phyloP scores from a whole-genome alignment of 306 rosid species.

The Alnus rubra region DNA sequence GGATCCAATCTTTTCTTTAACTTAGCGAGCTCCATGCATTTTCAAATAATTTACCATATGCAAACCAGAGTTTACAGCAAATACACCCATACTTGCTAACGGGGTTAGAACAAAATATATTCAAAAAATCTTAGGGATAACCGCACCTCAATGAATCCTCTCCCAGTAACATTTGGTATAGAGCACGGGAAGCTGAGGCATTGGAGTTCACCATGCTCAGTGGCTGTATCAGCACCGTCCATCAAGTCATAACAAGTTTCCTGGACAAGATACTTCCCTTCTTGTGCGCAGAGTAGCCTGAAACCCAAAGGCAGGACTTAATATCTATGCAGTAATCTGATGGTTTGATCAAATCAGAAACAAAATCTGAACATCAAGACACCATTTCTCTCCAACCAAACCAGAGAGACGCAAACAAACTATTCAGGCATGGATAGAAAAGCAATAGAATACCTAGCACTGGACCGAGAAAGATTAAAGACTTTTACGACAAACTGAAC shows the following conservation, averaged over 20 bases:
- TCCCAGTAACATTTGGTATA: slow-evolving; percentile 62
- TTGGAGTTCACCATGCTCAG: slow-evolving; percentile 45
- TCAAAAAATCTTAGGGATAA: neutral
- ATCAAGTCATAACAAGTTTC: slow-evolving; percentile 55
- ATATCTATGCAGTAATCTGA: slow-evolving; percentile 11
- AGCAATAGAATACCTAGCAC: slow-evolving; percentile 55
- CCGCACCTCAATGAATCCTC: slow-evolving; percentile 86
- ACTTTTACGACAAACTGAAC: slow-evolving; percentile 78
- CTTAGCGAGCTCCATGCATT: neutral
- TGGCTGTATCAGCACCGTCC: slow-evolving; percentile 41
- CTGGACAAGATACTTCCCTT: slow-evolving; percentile 75
- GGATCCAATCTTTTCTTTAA: neutral
- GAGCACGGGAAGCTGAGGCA: slow-evolving; percentile 64
- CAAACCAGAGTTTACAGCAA: neutral
- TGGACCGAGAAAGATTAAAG: slow-evolving; percentile 52
- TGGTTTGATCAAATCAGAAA: neutral
- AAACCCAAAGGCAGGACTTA: slow-evolving; percentile 30
- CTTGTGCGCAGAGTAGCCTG: slow-evolving; percentile 90
- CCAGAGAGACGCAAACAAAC: slow-evolving; percentile 6
- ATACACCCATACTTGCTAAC: neutral
- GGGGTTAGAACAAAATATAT: neutral
- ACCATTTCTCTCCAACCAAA: neutral
- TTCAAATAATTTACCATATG: neutral
- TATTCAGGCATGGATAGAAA: neutral
- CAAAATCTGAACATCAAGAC: slow-evolving; percentile 13